Base-by-base conservation (phyloP, 129 eudicot species). In the Erigeron canadensis region DNA sequence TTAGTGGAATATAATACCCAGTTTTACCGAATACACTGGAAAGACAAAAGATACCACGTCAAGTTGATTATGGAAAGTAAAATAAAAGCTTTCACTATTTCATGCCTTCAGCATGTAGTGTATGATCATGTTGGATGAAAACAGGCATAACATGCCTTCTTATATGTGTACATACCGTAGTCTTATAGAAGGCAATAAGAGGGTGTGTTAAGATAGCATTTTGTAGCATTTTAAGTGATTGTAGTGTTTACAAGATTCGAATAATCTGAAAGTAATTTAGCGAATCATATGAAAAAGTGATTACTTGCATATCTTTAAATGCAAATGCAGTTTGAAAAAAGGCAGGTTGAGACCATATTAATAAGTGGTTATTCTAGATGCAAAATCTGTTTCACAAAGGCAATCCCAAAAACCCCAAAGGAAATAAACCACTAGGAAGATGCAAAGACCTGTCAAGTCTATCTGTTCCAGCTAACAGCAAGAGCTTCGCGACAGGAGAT, bases 401-500 rank as follows among this genome's bases (percentile, higher is more conserved):
- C 34, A 28, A 28, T 28, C 34, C 34, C 34, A 22, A 70, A 10
- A 22, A 45, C 10, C 50, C 12, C 10, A 8, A 53, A 53, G 6
- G 51, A 38, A 53, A 71, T 40, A 1, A 71, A 55, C 40, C 21
- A 34, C 22, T 44, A 28, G 8, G 48, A 12, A 23, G 16, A 50
- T 50, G 56, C 56, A 50, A 50, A 38, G 78, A 93, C 98, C 90
- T 89, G 96, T 94, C 98, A 23, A 94, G 90, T 77, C 98, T 87
- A 71, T 94, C 98, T 16, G 98, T 89, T 71, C 97, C 98, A 37
- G 98, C 98, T 78, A 94, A 84, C 73, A 94, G 83, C 83, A 94
- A 79, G 65, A 94, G 85, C 83, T 94, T 94, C 37, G 98, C 93
- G 55, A 85, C 97, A 72, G 97, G 89, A 72, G 79, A 82, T 7